Evolutionary conservation across 306 rosid species (phyloP), one percentile per base, ranked within the genome.

Genomic region (Vicia villosa): DNA sequence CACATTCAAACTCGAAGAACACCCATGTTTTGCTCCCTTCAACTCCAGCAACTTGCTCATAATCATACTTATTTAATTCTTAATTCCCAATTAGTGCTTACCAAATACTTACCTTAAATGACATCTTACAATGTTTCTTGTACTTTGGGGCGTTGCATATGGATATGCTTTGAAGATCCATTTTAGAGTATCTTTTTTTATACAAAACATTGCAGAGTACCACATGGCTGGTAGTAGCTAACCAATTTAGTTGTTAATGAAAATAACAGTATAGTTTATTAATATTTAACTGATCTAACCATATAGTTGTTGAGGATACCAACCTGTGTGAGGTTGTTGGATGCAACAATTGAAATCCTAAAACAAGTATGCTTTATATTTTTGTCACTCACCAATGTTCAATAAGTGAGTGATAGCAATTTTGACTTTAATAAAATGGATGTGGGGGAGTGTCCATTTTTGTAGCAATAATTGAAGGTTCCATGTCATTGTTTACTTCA

Each of bases 401-500:
- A 17, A n/a, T 61, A 37, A 34, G 47, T 36, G 66, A 2, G 7
- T 28, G 62, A 67, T 63, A 67, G 61, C 21, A 73, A 37, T 19
- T n/a, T 66, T 26, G 60, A 56, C 34, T 65, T 72, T 30, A 73
- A 51, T 19, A 41, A 24, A 68, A 65, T 38, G n/a, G 38, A 72
- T 54, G 72, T 20, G 40, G 36, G 69, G 65, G 73, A 50, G 66
- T 47, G 79, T 22, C 69, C 10, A 56, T 52, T 68, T 68, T 73
- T 63, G 24, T 67, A 69, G 30, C 85, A 85, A 87, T 83, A 82
- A 90, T 85, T 90, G 85, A 77, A 36, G 73, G 3, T 74, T 66
- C 10, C 15, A 43, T 69, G 79, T 63, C 49, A 67, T 77, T 16
- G 61, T 80, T 66, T 75, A 70, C 69, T 66, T 65, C 21, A 80